Conservation (phyloP, 345 rosid species). For the Lenwebbia sp. region DNA sequence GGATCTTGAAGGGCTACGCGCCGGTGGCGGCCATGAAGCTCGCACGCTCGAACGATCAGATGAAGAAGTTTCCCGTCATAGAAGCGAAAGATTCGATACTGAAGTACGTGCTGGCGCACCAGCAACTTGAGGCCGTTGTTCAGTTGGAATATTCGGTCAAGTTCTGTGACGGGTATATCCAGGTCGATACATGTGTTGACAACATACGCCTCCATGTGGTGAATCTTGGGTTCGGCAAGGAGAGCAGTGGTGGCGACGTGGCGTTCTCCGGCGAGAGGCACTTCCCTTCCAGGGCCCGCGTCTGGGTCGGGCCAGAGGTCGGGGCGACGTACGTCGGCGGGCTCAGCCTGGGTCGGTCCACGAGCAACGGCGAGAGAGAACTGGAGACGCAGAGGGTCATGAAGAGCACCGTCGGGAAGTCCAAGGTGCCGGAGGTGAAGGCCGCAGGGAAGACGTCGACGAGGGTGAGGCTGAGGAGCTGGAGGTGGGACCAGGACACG, state of each 20-base stretch:
- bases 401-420: conserved; percentile 26
- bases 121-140: conserved; percentile 60
- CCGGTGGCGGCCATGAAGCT: conserved; percentile 54
- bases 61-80: conserved; percentile 19
- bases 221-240: conserved; percentile 39
- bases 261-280: conserved; percentile 39
- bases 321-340: conserved; percentile 69
- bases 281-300: conserved; percentile 46
- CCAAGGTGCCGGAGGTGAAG: conserved; percentile 34
- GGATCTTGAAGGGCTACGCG: conserved; percentile 64
- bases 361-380: conserved; percentile 38
- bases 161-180: conserved; percentile 48
- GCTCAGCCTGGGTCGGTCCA: conserved; percentile 67
- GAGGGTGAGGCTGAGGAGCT: conserved; percentile 45
- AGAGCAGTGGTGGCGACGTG: conserved; percentile 13
- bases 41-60: conserved; percentile 14
- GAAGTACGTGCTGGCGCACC: conserved; percentile 69
- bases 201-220: conserved; percentile 70
- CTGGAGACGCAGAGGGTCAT: conserved; percentile 27
- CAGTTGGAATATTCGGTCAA: conserved; percentile 62
- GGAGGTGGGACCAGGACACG: conserved; percentile 77
- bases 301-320: conserved; percentile 82
- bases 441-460: conserved; percentile 35
- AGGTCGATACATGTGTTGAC: conserved; percentile 53
- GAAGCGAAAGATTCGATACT: conserved; percentile 58